These are phyloP conservation scores for Amanita jacksonii DNA, from an alignment of 768 basidiomycete species.

Conservation along the genomic window DNA sequence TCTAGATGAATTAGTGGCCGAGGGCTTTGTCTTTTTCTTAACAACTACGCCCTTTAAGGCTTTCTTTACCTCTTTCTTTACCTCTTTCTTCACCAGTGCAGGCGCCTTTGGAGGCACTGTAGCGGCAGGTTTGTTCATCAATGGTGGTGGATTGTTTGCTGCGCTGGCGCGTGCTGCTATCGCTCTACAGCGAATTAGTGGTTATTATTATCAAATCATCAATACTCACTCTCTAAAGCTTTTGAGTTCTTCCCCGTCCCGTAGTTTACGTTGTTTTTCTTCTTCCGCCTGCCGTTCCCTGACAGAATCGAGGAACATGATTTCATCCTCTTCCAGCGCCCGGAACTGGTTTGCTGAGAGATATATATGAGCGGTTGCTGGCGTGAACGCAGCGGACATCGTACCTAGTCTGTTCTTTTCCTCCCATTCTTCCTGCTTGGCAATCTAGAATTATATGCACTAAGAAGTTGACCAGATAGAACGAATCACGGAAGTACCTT, in stretches of 20 bases:
- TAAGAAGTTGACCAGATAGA: too few relatives aligned
- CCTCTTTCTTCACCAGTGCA: conserved; percentile 45
- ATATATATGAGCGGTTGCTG: conserved; percentile 3
- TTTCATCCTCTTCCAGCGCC: conserved; percentile 83
- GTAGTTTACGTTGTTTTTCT: conserved; percentile 63
- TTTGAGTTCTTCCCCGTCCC: conserved; percentile 72
- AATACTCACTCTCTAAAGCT: conserved; percentile 62
- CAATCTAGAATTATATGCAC: too few relatives aligned
- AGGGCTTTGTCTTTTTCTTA: conserved; percentile 59
- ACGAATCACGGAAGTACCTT: conserved; percentile 38
- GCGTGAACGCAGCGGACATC: conserved; percentile 14
- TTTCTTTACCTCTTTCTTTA: conserved; percentile 57
- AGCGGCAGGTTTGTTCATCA: conserved; percentile 21
- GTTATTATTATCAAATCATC: conserved; percentile 6
- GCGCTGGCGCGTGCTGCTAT: conserved; percentile 61
- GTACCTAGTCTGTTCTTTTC: conserved; percentile 71
- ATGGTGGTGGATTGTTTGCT: conserved; percentile 35
- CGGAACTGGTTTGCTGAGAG: conserved; percentile 76
- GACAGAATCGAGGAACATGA: conserved; percentile 80
- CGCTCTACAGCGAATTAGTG: conserved; percentile 23
- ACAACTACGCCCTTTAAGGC: conserved; percentile 71
- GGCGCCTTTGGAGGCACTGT: conserved; percentile 25
- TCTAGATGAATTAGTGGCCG: conserved; percentile 11
- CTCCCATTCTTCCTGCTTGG: conserved; percentile 92
- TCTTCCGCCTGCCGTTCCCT: conserved; percentile 67